These are phyloP conservation scores for Aspergillus candidus DNA, from an alignment of 2,329 filamentous ascomycete genomes.

Conservation along the genomic window DNA sequence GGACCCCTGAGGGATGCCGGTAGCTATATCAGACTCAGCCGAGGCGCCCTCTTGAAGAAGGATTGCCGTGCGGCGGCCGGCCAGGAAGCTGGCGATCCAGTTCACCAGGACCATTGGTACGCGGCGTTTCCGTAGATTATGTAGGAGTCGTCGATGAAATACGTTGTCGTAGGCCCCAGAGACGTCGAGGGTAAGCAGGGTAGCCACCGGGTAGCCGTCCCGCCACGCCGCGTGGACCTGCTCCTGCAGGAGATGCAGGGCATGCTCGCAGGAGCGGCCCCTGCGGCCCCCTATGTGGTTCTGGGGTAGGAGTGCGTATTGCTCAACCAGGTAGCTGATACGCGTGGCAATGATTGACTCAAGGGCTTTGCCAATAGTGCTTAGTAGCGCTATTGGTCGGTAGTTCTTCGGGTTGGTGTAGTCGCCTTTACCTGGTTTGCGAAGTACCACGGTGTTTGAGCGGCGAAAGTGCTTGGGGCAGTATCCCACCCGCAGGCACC, in stretches of 20 bases:
- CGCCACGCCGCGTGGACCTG: slow-evolving; percentile 1
- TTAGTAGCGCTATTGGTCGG: slow-evolving; percentile 14
- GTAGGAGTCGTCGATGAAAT: slow-evolving; percentile 8
- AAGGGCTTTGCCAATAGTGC: slow-evolving; percentile 13
- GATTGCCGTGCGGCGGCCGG: slow-evolving; percentile 1
- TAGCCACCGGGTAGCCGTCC: neutral
- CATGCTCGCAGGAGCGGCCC: neutral
- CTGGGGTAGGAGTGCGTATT: neutral
- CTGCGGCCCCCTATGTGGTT: slow-evolving; percentile 1
- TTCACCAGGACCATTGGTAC: slow-evolving; percentile 12
- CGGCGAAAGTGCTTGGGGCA: slow-evolving; percentile 5
- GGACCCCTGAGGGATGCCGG: slow-evolving; percentile 6
- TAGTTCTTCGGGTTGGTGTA: slow-evolving; percentile 14
- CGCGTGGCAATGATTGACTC: slow-evolving; percentile 13
- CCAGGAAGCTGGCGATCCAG: slow-evolving; percentile 15
- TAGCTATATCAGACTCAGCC: neutral
- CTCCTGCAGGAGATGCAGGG: slow-evolving; percentile 1
- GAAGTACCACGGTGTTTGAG: slow-evolving; percentile 9
- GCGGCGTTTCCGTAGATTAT: slow-evolving; percentile 13
- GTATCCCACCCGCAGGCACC: neutral
- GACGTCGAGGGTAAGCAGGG: slow-evolving; percentile 1
- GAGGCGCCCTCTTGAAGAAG: neutral
- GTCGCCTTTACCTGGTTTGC: slow-evolving; percentile 17
- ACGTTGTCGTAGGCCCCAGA: slow-evolving; percentile 14
- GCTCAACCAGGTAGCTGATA: slow-evolving; percentile 12